Evolutionary conservation across 768 basidiomycete genomes (phyloP), one percentile per base, ranked within the genome.

Genomic region (Macrolepiota albuminosa): DNA sequence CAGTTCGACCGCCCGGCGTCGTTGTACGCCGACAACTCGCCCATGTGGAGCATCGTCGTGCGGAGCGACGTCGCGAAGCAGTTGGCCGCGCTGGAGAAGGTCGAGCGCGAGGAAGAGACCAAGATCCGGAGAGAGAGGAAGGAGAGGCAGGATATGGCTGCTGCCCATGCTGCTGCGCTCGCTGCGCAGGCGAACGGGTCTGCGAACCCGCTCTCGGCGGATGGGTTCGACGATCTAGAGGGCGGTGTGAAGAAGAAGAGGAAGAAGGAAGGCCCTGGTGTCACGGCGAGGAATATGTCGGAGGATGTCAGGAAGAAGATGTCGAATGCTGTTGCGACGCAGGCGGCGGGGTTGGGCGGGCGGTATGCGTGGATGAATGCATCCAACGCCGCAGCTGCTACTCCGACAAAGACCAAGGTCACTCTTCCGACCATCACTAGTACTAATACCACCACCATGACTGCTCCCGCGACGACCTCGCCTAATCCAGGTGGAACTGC

Each of bases 291-390:
- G 58, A 94, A 93, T 68, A 92, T 95, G 90, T 88, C 87, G 6
- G 93, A 94, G 72, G 93, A 95, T 66, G 89, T 93, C 66, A 78
- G 87, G 64, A 95, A 95, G 80, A 93, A 92, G 70, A 86, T 95
- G 86, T 89, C 88, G 37, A 93, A 96, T 70, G 89, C 89, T 26
- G 89, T 91, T 6, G 93, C 93, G 26, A 88, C 86, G 64, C 91
- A 92, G 69, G 91, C 91, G 6, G 91, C 92, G n/a, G 93, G 93
- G 0, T 69, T 92, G 24, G 84, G 86, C 1, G 86, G 88, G 24
- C 88, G 87, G 72, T 95, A 95, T 66, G 80, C 89, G 16, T 95
- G 93, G 93, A 92, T 95, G 91, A 92, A 76, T 16, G 82, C 88
- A 6, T 82, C 84, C 2, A 83, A 78, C 61, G 73, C 79, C 1